Evolutionary conservation across 306 rosid genomes (phyloP).

Genomic region (Cicer judaicum): DNA sequence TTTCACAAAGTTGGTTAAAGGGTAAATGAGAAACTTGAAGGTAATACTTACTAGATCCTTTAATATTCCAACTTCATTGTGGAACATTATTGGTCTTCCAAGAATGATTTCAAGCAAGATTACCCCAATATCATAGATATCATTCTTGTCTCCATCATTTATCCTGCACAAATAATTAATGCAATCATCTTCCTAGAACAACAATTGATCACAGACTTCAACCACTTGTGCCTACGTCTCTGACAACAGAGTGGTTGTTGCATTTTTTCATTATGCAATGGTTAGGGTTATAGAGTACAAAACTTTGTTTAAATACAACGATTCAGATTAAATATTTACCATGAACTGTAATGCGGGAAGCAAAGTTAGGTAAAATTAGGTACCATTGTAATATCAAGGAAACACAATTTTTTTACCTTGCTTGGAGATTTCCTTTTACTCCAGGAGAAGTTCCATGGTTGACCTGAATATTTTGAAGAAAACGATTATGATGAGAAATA

Average conservation of each 20-base stretch:
- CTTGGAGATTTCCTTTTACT: conserved; percentile 64
- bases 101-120: conserved; percentile 81
- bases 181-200: not conserved
- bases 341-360: too few relatives aligned
- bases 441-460: conserved; percentile 54
- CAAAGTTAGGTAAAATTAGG: not conserved
- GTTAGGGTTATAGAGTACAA: not conserved
- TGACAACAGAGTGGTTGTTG: not conserved
- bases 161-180: conserved; percentile 52
- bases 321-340: not conserved
- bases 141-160: conserved; percentile 70
- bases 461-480: conserved; percentile 52
- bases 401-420: conserved; percentile 52
- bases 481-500: conserved; percentile 24
- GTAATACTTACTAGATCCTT: conserved; percentile 84
- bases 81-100: conserved; percentile 85
- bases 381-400: conserved; percentile 10
- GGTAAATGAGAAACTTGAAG: conserved; percentile 28
- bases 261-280: not conserved
- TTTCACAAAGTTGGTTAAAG: not conserved
- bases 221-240: not conserved
- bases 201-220: not conserved
- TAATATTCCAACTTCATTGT: conserved; percentile 75
- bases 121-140: conserved; percentile 87
- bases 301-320: not conserved